Evolutionary conservation across 345 rosid species (phyloP).

Genomic region (Salix suchowensis): DNA sequence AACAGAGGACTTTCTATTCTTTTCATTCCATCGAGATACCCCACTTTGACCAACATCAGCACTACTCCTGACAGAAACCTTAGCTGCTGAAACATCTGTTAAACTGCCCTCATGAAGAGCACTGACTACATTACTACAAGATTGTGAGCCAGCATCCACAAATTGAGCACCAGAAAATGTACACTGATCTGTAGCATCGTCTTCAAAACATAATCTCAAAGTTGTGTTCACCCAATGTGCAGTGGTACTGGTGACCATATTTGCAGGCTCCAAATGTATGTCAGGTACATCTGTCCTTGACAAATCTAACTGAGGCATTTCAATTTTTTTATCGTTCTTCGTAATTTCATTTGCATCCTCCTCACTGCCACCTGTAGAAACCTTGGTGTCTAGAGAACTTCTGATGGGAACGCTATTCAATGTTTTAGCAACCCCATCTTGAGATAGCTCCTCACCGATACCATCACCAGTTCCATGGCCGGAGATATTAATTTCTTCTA

Average conservation of each 20-base stretch:
- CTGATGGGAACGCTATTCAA: conserved; percentile 17
- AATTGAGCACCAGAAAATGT: conserved; percentile 8
- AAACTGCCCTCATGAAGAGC: conserved; percentile 22
- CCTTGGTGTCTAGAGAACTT: conserved; percentile 16
- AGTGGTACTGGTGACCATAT: conserved; percentile 24
- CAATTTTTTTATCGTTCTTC: conserved; percentile 10
- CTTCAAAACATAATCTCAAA: conserved; percentile 35
- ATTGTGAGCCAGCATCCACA: conserved; percentile 19
- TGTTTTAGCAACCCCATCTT: conserved; percentile 23
- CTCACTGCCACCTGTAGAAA: conserved; percentile 23
- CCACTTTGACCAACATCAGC: conserved; percentile 17
- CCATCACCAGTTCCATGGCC: conserved; percentile 14
- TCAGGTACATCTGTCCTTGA: conserved; percentile 30
- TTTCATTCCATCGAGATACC: conserved; percentile 26
- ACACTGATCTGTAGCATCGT: conserved; percentile 26
- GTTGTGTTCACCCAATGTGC: conserved; percentile 31
- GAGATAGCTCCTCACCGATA: conserved; percentile 21
- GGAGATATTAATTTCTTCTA: conserved; percentile 7
- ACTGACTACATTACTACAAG: conserved; percentile 13
- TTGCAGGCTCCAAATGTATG: conserved; percentile 23
- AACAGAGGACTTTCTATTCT: conserved; percentile 30
- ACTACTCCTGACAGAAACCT: conserved; percentile 23
- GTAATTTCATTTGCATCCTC: conserved; percentile 19
- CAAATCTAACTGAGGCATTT: conserved; percentile 29
- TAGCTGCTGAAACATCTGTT: conserved; percentile 22